These are phyloP conservation scores for Curvularia sp. DNA, from an alignment of 2,329 filamentous ascomycete species.

Conservation along the genomic window DNA sequence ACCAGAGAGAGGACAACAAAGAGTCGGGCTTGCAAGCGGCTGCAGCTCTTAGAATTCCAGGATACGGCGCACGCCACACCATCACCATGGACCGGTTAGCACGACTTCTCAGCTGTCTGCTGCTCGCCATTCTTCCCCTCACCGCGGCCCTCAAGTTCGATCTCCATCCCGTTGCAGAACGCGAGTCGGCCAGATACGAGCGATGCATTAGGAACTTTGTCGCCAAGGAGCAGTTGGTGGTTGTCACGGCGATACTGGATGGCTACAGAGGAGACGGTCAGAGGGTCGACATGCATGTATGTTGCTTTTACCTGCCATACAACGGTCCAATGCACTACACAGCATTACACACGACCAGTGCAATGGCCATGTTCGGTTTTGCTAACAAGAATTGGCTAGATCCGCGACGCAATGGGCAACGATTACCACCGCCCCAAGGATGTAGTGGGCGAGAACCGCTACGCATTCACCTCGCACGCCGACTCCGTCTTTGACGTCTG, in stretches of 20 bases:
- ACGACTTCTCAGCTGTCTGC: conserved; percentile 41
- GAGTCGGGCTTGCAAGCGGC: conserved; percentile 14
- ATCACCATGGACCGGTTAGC: conserved; percentile 48
- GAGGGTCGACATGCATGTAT: conserved; percentile 90
- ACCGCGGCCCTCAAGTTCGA: conserved; percentile 88
- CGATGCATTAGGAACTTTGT: conserved; percentile 98
- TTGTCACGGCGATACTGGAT: conserved; percentile 87
- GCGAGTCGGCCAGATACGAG: conserved; percentile 71
- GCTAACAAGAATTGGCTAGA: conserved; percentile 62
- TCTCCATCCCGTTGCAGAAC: conserved; percentile 71
- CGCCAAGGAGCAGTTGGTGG: conserved; percentile 86
- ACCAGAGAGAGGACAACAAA: conserved; percentile 26
- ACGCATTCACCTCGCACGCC: conserved; percentile 90
- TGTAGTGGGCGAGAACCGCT: conserved; percentile 87
- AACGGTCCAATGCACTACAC: not conserved
- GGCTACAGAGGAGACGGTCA: conserved; percentile 92
- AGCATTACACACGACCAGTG: not conserved
- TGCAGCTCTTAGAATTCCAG: conserved; percentile 24
- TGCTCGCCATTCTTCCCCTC: conserved; percentile 54
- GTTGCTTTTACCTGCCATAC: conserved; percentile 42
- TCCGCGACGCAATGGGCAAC: conserved; percentile 93
- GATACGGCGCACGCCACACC: conserved; percentile 14
- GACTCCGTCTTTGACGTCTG: conserved; percentile 96
- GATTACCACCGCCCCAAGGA: conserved; percentile 93
- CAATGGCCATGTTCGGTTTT: not conserved